Evolutionary conservation across 176 grass and related monocot species (phyloP).

Genomic region (Aegilops tauschii): DNA sequence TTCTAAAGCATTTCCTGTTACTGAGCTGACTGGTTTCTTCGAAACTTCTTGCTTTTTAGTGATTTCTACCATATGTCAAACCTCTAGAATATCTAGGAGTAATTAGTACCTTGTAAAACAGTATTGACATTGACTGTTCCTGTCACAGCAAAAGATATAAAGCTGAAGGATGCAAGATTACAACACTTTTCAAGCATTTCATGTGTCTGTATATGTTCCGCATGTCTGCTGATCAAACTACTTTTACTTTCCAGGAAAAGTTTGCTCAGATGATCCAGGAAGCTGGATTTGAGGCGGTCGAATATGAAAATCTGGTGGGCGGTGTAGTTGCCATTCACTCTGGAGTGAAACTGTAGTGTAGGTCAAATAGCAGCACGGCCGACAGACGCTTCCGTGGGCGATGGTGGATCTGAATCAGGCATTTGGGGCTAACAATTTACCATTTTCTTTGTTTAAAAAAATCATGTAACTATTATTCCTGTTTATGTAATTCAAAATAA

Average conservation of each 20-base stretch:
- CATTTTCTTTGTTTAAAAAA: neutral
- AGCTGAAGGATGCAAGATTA: neutral
- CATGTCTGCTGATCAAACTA: conserved; percentile 12
- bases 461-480: neutral
- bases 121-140: neutral
- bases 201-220: neutral
- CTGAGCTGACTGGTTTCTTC: neutral
- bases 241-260: conserved; percentile 50
- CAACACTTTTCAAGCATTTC: neutral
- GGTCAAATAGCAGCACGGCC: neutral
- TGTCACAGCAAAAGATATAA: neutral
- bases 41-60: neutral
- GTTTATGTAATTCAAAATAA: neutral
- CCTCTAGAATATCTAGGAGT: neutral
- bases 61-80: neutral
- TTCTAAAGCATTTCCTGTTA: neutral
- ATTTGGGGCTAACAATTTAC: neutral
- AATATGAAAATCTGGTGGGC: conserved; percentile 94
- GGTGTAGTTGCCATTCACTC: conserved; percentile 95
- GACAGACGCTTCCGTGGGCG: neutral
- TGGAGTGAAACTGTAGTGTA: conserved; percentile 71
- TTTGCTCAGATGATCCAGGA: conserved; percentile 91
- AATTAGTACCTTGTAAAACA: neutral
- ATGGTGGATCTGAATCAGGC: neutral
- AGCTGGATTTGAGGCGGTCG: conserved; percentile 79